Evolutionary conservation across 2,329 filamentous ascomycete species (phyloP).

Genomic region (Cytospora leucostoma): DNA sequence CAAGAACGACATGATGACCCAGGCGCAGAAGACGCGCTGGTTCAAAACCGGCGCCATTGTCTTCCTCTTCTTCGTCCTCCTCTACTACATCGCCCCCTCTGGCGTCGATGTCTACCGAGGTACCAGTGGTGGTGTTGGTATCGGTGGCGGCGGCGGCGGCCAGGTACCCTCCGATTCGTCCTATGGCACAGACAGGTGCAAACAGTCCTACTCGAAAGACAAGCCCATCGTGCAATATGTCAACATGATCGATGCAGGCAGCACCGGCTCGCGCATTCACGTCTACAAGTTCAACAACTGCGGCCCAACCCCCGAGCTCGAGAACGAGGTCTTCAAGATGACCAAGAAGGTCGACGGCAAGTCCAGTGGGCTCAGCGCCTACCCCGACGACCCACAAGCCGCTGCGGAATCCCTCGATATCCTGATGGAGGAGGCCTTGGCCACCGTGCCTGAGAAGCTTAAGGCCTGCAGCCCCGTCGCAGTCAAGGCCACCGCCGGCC

Average conservation of each 20-base stretch:
- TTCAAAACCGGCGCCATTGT: slow-evolving; percentile 65
- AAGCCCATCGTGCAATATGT: slow-evolving; percentile 98
- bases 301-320: slow-evolving; percentile 89
- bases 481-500: slow-evolving; percentile 96
- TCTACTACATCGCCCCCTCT: slow-evolving; percentile 64
- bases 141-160: slow-evolving; percentile 40
- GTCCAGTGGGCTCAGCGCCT: slow-evolving; percentile 74
- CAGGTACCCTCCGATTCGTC: slow-evolving; percentile 61
- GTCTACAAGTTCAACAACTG: slow-evolving; percentile 99
- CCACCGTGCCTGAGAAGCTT: slow-evolving; percentile 81
- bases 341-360: slow-evolving; percentile 78
- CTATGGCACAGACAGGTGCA: slow-evolving; percentile 73
- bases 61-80: slow-evolving; percentile 59
- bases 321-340: slow-evolving; percentile 91
- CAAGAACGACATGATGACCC: slow-evolving; percentile 61
- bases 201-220: slow-evolving; percentile 77
- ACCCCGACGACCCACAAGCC: slow-evolving; percentile 79
- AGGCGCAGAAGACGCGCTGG: slow-evolving; percentile 66
- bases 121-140: background rate
- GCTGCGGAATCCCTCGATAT: slow-evolving; percentile 88
- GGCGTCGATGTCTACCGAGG: slow-evolving; percentile 57
- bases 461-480: slow-evolving; percentile 91
- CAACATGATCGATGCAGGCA: slow-evolving; percentile 97
- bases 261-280: slow-evolving; percentile 96
- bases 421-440: slow-evolving; percentile 82